phyloP scores from a whole-genome alignment of 805 yeast genomes.

The Starmerella tilneyi region DNA sequence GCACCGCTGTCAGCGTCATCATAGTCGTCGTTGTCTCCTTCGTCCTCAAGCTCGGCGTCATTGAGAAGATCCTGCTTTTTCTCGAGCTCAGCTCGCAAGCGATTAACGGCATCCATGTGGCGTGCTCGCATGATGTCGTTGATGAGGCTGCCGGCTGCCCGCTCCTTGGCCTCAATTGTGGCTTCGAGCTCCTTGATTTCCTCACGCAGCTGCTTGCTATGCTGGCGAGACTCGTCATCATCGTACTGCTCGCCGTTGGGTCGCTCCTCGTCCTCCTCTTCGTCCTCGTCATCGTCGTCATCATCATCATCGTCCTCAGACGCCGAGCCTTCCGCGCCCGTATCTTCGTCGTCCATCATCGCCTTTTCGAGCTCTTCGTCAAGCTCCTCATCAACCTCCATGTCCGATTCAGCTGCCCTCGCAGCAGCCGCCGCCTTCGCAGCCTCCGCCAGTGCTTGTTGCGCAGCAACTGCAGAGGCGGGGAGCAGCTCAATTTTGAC shows the following conservation, averaged over 20 bases:
- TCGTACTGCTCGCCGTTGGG: conserved; percentile 44
- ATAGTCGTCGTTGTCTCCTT: conserved; percentile 24
- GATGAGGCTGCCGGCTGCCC: conserved; percentile 57
- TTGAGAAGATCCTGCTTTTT: conserved; percentile 60
- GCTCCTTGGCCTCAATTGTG: conserved; percentile 65
- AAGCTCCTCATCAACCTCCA: conserved; percentile 30
- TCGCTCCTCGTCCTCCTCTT: conserved; percentile 46
- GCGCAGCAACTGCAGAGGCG: conserved; percentile 29
- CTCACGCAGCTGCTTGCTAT: conserved; percentile 66
- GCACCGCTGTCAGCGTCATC: conserved; percentile 17
- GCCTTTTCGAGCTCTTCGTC: conserved; percentile 29
- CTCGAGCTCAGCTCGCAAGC: conserved; percentile 72
- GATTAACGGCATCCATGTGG: conserved; percentile 67
- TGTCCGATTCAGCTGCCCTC: conserved; percentile 32
- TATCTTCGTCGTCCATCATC: conserved; percentile 27
- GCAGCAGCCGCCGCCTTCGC: conserved; percentile 30
- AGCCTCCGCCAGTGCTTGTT: conserved; percentile 29
- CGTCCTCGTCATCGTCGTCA: conserved; percentile 46
- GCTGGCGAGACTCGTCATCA: conserved; percentile 45
- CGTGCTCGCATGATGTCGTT: conserved; percentile 82
- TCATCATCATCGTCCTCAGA: conserved; percentile 39
- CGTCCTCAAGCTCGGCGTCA: conserved; percentile 26
- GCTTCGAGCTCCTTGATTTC: conserved; percentile 73
- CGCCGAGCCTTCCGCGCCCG: conserved; percentile 19
- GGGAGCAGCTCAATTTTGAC: conserved; percentile 63